Percentiles rank a stretch among this genome's conserved stretches.
Evolutionary conservation across 1,139 yeast genomes (phyloP).

Genomic region (Taphrina flavorubra): DNA sequence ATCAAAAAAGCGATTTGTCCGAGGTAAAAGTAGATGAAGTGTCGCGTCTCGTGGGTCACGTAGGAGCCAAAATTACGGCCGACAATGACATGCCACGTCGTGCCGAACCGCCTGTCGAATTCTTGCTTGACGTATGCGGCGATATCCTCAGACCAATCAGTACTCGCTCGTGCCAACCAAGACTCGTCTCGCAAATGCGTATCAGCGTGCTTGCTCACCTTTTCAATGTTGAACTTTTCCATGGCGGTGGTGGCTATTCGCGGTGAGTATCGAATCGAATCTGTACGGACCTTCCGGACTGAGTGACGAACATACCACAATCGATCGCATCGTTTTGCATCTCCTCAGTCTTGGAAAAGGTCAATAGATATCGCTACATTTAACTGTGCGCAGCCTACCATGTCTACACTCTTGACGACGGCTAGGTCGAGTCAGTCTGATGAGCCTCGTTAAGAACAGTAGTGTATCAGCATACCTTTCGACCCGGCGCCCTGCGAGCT

Average conservation of each 20-base stretch:
- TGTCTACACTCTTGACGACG: slow-evolving; percentile 56
- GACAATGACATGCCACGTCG: slow-evolving; percentile 94
- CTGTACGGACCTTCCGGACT: too few species aligned
- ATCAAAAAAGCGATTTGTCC: slow-evolving; percentile 80
- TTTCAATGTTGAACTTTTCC: slow-evolving; percentile 61
- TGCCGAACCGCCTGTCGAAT: slow-evolving; percentile 69
- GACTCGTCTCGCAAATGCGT: too few species aligned
- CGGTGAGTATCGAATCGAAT: slow-evolving; percentile 46
- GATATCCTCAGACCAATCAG: slow-evolving; percentile 59
- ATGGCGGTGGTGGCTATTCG: slow-evolving; percentile 64
- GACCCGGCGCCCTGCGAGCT: slow-evolving; percentile 25
- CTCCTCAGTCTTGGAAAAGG: slow-evolving; percentile 48
- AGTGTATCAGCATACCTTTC: slow-evolving; percentile 18
- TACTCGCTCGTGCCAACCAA: too few species aligned
- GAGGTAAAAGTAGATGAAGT: slow-evolving; percentile 81
- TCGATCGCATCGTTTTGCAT: slow-evolving; percentile 51
- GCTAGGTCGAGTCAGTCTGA: slow-evolving; percentile 47
- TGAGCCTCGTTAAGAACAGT: not conserved
- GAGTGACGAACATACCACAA: slow-evolving; percentile 47
- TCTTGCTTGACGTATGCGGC: slow-evolving; percentile 84
- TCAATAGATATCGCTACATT: not conserved
- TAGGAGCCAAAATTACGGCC: slow-evolving; percentile 93
- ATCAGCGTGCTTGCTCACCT: slow-evolving; percentile 44
- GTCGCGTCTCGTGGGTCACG: slow-evolving; percentile 85
- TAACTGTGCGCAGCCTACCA: slow-evolving; percentile 49